Evolutionary conservation across 768 basidiomycete genomes (phyloP), one percentile per base, ranked within the genome.

Genomic region (Nevesoporus exiguus): DNA sequence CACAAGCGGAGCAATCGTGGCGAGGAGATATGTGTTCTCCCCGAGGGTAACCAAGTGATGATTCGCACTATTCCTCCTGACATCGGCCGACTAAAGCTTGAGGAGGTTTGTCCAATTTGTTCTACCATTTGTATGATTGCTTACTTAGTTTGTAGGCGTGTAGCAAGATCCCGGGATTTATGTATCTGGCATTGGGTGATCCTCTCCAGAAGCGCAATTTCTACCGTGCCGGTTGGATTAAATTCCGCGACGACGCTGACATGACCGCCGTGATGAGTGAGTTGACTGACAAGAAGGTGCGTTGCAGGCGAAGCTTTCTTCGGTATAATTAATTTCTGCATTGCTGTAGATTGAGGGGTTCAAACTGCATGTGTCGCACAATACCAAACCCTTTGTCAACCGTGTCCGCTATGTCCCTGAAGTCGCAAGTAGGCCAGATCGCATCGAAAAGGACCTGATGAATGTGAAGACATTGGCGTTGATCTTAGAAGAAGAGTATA

Each of bases 11-110:
- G 62, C 54, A 83, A 79, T 61, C 81, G 84, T 41, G 85, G 82
- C 7, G 86, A 92, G 65, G 91, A 93, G 65, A 70, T 81, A 54
- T 81, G 83, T 52, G 85, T 81, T 22, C 73, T 77, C 39, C 82
- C 88, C 15, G 90, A 93, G 62, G 90, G 89, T 22, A 91, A 90
- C 61, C 88, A 97, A 66, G 85, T 97, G 51, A 93, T 95, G 83
- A 94, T 97, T 66, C 85, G 93, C 55, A 94, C 93, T 17, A 93
- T 97, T 59, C 93, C 93, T 44, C 93, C 94, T 24, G 90, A 93
- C 60, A 93, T 94, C 62, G 90, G 90, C 29, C 85, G 94, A 31
- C 74, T 88, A 46, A 93, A 92, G 65, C 77, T 98, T 33, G 94
- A 98, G 75, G 90, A 92, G 72, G 93, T 95, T 55, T 53, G 80